Evolutionary conservation across 805 yeast species (phyloP), one percentile per base, ranked within the genome.

Genomic region (Komagataella phaffii): DNA sequence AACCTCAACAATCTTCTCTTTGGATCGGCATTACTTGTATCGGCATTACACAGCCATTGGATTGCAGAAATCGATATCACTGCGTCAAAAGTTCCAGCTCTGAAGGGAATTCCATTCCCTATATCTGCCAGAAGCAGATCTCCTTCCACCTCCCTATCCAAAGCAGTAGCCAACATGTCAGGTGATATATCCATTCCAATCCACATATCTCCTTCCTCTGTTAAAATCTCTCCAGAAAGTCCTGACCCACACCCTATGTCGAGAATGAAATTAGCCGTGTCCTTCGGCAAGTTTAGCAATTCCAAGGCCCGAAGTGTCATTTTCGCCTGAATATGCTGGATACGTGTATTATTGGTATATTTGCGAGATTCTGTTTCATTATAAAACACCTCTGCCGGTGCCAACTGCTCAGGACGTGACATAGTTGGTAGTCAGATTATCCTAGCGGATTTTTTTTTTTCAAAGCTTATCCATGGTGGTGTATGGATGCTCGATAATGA

Each of bases 211-310:
- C 95, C 96, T 64, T 93, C 98, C 61, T 93, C 96, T 0, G 91
- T 80, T 46, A 93, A 70, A 43, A 93, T 91, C 63, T 93, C 98
- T 5, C 99, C 99, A 44, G 93, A 82, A 17, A 93, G 75, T 0
- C 99, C 98, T 0, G 97, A 89, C 2, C 99, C 99, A 72, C 98
- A 93, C 14, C 99, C 99, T 43, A 93, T 76, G 74, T 93, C 99
- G 17, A 93, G 76, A 8, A 93, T 64, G 59, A 82, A 83, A 58
- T 87, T 85, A 14, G 80, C 75, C 44, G 68, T 74, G 30, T 69
- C 71, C 1, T 80, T 79, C 30, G 85, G 84, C 45, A 93, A 68
- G 64, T 89, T 87, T 52, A 93, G 70, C 44, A 93, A 72, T 59
- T 93, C 99, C 48, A 93, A 71, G 0, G 98, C 96, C 59, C 99